Evolutionary conservation across 192 early-diverging fungal species (phyloP).

Genomic region (Neocallimastix lanati): DNA sequence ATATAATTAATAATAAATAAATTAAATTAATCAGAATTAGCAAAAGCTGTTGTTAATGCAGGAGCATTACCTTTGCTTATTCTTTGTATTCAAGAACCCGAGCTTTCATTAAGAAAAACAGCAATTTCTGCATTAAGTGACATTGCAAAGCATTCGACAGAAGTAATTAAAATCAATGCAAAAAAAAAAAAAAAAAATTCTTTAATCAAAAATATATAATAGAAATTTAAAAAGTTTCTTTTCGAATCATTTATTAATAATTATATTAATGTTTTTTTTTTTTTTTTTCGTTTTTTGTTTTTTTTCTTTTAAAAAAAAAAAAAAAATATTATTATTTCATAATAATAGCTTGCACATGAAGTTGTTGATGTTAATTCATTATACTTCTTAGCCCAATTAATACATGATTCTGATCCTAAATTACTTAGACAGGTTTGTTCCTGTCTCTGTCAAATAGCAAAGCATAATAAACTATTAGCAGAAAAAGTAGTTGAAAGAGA

Average conservation of each 20-base stretch:
- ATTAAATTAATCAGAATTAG: too few relatives aligned
- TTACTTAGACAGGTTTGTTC: slow-evolving; percentile 28
- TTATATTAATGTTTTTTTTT: too few relatives aligned
- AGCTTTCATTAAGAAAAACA: slow-evolving; percentile 25
- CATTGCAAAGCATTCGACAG: slow-evolving; percentile 33
- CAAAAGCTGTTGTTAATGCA: slow-evolving; percentile 37
- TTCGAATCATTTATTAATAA: too few relatives aligned
- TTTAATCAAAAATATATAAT: too few relatives aligned
- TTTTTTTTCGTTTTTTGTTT: too few relatives aligned
- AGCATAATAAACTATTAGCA: slow-evolving; percentile 33
- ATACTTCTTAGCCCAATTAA: slow-evolving; percentile 22
- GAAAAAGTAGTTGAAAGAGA: slow-evolving; percentile 38
- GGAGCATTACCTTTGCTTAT: slow-evolving; percentile 29
- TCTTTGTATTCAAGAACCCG: slow-evolving; percentile 35
- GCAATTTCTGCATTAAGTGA: slow-evolving; percentile 34
- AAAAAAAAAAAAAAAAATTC: too few relatives aligned
- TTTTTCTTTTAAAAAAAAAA: too few relatives aligned
- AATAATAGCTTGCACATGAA: slow-evolving; percentile 25
- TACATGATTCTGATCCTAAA: slow-evolving; percentile 31
- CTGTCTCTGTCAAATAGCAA: slow-evolving; percentile 29
- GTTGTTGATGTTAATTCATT: slow-evolving; percentile 34
- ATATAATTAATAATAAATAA: too few relatives aligned
- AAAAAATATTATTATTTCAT: too few relatives aligned
- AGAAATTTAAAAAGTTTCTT: too few relatives aligned
- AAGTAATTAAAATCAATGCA: slow-evolving; percentile 17